Percentiles rank a stretch among this genome's conserved stretches.
These are phyloP conservation scores for Tagetes erecta DNA, from an alignment of 129 eudicot species.

Conservation along the genomic window DNA sequence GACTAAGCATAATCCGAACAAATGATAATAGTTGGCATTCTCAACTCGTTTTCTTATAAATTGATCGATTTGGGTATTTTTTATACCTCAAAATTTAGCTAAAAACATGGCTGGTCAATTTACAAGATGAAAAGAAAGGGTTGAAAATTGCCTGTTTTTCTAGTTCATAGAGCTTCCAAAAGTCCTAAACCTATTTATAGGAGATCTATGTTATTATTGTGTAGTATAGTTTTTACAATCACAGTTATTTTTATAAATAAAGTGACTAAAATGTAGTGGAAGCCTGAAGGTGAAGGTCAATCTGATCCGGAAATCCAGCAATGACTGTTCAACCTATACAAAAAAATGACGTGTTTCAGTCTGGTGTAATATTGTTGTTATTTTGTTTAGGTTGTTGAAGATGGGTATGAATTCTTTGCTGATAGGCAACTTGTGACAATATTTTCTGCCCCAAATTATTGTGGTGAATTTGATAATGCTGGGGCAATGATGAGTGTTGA, in stretches of 20 bases:
- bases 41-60: background rate
- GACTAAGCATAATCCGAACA: background rate
- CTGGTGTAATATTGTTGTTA: background rate
- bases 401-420: constrained; percentile 76
- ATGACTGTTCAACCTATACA: background rate
- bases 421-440: constrained; percentile 74
- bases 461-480: constrained; percentile 81
- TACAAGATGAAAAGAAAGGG: background rate
- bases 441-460: constrained; percentile 73
- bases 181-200: background rate
- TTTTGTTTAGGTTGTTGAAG: constrained; percentile 65
- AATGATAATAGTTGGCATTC: background rate
- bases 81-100: background rate
- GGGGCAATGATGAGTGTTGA: constrained; percentile 87
- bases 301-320: background rate
- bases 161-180: background rate
- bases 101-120: background rate
- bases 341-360: background rate
- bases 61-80: background rate
- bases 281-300: background rate
- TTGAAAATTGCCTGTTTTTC: background rate
- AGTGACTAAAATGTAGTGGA: background rate
- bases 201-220: background rate
- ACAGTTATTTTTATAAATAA: background rate
- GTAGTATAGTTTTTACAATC: background rate